These are phyloP conservation scores for Nectriaceae sp. DNA, from an alignment of 2,329 filamentous ascomycete species.

Conservation along the genomic window DNA sequence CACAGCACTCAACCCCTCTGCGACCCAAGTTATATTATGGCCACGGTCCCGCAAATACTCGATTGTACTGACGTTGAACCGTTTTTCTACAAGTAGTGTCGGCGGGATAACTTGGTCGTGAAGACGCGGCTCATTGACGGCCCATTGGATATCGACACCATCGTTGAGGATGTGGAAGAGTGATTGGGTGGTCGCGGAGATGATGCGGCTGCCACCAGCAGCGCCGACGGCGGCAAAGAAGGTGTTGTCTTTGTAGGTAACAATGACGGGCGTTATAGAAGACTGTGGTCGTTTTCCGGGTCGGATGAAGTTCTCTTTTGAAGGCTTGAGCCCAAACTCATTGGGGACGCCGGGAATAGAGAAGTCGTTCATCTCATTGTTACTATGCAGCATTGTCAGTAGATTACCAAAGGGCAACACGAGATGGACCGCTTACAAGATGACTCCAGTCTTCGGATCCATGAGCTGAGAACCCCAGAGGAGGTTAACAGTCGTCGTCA, in stretches of 20 bases:
- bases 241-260: constrained; percentile 61
- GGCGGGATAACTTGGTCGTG: constrained; percentile 85
- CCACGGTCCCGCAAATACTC: constrained; percentile 64
- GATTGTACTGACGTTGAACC: constrained; percentile 65
- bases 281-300: constrained; percentile 81
- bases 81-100: constrained; percentile 65
- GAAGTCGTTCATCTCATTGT: constrained; percentile 78
- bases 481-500: constrained; percentile 87
- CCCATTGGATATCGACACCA: constrained; percentile 57
- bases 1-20: constrained; percentile 64
- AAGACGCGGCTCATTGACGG: constrained; percentile 67
- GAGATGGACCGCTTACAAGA: constrained; percentile 51
- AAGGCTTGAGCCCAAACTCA: constrained; percentile 82
- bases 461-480: constrained; percentile 80
- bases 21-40: constrained; percentile 72
- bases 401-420: not conserved
- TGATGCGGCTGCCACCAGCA: constrained; percentile 81
- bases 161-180: constrained; percentile 73
- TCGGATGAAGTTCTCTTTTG: constrained; percentile 77
- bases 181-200: constrained; percentile 75
- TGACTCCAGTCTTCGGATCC: constrained; percentile 79
- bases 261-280: constrained; percentile 78
- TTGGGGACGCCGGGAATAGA: constrained; percentile 77
- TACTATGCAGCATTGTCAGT: constrained; percentile 33
- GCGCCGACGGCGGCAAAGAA: constrained; percentile 73